Conservation (phyloP, 345 rosid genomes). For the Eucalyptus coolabah region DNA sequence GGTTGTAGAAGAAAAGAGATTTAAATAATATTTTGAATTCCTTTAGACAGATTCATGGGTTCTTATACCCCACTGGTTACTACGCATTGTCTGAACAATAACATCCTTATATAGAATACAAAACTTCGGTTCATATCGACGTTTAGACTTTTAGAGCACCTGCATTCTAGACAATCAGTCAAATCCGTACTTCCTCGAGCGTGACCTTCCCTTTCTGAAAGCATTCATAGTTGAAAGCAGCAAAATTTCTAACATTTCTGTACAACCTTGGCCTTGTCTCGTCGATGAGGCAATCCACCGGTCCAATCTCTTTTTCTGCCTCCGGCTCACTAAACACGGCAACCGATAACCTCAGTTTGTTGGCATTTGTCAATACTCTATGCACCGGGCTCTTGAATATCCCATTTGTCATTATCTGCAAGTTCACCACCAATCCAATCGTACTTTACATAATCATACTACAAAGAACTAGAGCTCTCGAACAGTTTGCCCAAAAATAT, state of each 20-base stretch:
- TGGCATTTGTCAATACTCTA: conserved; percentile 33
- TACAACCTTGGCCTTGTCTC: conserved; percentile 25
- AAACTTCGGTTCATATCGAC: not conserved
- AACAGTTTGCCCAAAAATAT: not conserved
- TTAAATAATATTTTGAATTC: too few relatives aligned
- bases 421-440: not conserved
- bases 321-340: conserved; percentile 34
- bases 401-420: conserved; percentile 50
- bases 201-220: conserved; percentile 26
- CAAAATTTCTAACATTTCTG: conserved; percentile 26
- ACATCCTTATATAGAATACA: not conserved
- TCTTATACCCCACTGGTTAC: not conserved
- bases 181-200: conserved; percentile 15
- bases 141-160: not conserved
- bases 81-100: not conserved
- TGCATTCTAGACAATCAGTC: not conserved
- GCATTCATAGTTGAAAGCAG: conserved; percentile 29
- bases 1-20: not conserved
- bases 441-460: not conserved
- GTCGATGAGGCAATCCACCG: conserved; percentile 9
- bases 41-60: not conserved
- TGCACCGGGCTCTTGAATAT: conserved; percentile 38
- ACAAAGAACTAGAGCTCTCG: not conserved
- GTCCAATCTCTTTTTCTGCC: conserved; percentile 20
- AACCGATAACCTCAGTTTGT: conserved; percentile 21